phyloP scores from a whole-genome alignment of 1,284 basidiomycete genomes.

The Inonotus obliquus region DNA sequence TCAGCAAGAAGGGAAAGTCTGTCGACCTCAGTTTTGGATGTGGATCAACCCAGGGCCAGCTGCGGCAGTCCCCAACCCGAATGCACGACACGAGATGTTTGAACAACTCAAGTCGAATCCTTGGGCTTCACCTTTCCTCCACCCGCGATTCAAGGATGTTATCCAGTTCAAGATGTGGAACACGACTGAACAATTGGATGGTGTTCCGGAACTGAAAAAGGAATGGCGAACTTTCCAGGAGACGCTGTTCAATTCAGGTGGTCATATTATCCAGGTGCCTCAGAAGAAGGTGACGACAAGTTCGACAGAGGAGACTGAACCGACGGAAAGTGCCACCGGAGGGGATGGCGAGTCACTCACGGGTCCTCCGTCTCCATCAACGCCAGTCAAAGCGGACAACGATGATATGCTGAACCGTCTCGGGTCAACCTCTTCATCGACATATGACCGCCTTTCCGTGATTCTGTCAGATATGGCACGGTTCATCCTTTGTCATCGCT shows the following conservation, averaged over 20 bases:
- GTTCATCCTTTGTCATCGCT: conserved; percentile 82
- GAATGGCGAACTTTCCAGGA: conserved; percentile 70
- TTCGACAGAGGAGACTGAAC: conserved; percentile 22
- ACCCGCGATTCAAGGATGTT: conserved; percentile 73
- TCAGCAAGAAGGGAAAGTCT: conserved; percentile 38
- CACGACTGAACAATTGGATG: conserved; percentile 84
- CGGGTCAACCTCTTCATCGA: conserved; percentile 70
- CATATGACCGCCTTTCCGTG: conserved; percentile 77
- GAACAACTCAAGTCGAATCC: conserved; percentile 67
- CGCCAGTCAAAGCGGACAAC: conserved; percentile 33
- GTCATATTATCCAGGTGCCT: conserved; percentile 51
- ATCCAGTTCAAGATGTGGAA: conserved; percentile 89
- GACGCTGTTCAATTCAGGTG: conserved; percentile 74
- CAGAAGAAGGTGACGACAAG: conserved; percentile 32
- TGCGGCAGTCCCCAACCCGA: conserved; percentile 66
- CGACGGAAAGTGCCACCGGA: conserved; percentile 19
- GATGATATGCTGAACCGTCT: conserved; percentile 67
- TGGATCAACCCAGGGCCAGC: conserved; percentile 84
- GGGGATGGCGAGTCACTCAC: conserved; percentile 20
- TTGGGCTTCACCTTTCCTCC: conserved; percentile 82
- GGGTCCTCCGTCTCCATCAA: conserved; percentile 25
- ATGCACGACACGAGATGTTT: conserved; percentile 66
- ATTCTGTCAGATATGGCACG: conserved; percentile 86
- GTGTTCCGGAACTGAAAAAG: conserved; percentile 68
- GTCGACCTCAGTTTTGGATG: conserved; percentile 78